Evolutionary conservation across 78 protist genomes (phyloP), one percentile per base, ranked within the genome.

Genomic region (Pelomyxa schiedti): DNA sequence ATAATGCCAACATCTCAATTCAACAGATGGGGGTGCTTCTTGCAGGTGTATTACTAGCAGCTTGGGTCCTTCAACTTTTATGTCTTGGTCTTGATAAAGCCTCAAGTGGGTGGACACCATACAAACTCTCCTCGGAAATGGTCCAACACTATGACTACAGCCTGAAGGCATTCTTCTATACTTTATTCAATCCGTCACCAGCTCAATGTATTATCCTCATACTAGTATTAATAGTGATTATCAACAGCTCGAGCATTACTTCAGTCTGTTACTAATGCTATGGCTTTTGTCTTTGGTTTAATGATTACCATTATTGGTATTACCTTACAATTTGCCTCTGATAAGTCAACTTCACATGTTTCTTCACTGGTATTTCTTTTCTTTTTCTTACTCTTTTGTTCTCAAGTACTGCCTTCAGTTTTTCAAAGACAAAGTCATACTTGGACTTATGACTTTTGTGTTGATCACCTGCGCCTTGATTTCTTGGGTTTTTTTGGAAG

Each of bases 271-370:
- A 47, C 58, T 16, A 47, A 47, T 16, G 16, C 58, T 16, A 47
- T 47, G 58, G 58, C 58, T 16, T 47, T 69, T n/a, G 40, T 69
- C 16, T 69, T 69, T n/a, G 73, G 73, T 4, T 9, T 69, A 24
- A 41, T 69, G 64, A n/a, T 69, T n/a, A 69, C 73, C 41, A 5
- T 69, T 5, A 69, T 69, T n/a, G 73, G 73, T 69, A 69, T 69
- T 43, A n/a, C 40, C 41, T 43, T 69, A n/a, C 73, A 69, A n/a
- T 32, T 69, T 26, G 24, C 73, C 30, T 32, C 30, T 41, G 73
- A 32, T 8, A 69, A 4, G 36, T 40, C 40, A 3, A 32, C 73
- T 6, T 8, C 8, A n/a, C 8, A 65, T n/a, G 5, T 7, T 69
- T 7, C 36, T 8, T 37, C 24, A 8, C 38, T 69, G 73, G 36